A percentile compares a stretch with the other conserved stretches of the same genome.
phyloP scores from a whole-genome alignment of 1,284 basidiomycete species.

The Ustilago loliicola region DNA sequence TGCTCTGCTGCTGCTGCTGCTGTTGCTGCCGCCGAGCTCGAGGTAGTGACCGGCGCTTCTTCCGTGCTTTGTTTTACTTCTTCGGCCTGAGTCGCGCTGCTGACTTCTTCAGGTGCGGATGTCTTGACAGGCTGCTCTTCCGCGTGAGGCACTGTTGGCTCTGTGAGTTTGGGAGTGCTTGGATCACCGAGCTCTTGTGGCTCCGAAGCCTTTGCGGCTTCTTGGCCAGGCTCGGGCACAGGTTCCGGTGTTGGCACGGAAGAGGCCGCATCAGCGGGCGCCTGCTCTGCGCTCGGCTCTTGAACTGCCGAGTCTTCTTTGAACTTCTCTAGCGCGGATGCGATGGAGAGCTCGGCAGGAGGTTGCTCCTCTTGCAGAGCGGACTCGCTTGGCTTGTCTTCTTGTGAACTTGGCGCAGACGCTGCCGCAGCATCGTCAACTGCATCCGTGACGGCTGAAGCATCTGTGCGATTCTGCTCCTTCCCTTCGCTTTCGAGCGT shows the following conservation, averaged over 20 bases:
- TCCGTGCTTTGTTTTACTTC: background rate
- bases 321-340: background rate
- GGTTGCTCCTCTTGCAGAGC: background rate
- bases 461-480: background rate
- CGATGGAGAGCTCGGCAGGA: background rate
- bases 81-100: background rate
- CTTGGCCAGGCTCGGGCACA: background rate
- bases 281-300: constrained; percentile 10
- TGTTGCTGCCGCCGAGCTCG: background rate
- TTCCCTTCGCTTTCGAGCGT: background rate
- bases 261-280: background rate
- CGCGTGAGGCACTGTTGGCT: constrained; percentile 1
- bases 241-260: background rate
- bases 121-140: background rate
- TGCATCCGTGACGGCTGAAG: background rate
- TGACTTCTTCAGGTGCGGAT: background rate
- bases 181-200: constrained; percentile 17
- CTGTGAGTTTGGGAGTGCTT: constrained; percentile 22
- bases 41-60: background rate
- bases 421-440: background rate
- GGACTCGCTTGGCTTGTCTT: background rate
- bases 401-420: background rate
- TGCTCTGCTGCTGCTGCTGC: constrained; percentile 3
- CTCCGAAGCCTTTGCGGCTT: background rate
- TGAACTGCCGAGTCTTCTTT: constrained; percentile 1